These are phyloP conservation scores for Rhodosorus marinus DNA, from an alignment of 23 red algal genomes.

Conservation along the genomic window DNA sequence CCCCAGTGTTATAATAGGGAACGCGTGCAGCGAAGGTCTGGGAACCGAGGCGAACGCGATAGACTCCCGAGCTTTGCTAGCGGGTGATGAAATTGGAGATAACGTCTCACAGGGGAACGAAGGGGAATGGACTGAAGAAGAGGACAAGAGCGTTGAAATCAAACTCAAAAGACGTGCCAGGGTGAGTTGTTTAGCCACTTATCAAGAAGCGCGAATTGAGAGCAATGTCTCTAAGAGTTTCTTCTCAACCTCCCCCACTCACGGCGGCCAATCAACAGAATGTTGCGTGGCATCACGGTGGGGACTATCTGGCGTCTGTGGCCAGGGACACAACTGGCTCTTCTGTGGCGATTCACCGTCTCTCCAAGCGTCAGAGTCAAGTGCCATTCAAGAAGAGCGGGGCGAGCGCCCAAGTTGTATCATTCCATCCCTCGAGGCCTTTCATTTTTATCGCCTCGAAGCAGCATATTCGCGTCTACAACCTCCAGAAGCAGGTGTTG, in stretches of 20 bases:
- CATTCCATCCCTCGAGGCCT: slow-evolving; percentile 78
- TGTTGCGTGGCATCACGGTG: slow-evolving; percentile 56
- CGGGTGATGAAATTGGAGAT: no score
- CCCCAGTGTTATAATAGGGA: no score
- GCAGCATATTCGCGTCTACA: slow-evolving; percentile 73
- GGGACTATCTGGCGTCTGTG: slow-evolving; percentile 65
- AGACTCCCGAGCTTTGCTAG: no score
- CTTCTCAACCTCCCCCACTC: no score
- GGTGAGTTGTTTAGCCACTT: no score
- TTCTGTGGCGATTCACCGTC: slow-evolving; percentile 52
- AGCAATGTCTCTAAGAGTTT: no score
- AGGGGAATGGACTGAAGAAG: neutral
- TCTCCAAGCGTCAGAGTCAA: slow-evolving; percentile 46
- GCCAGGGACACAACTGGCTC: slow-evolving; percentile 32
- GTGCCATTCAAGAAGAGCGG: slow-evolving; percentile 36
- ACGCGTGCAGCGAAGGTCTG: neutral
- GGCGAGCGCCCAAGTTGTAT: slow-evolving; percentile 19
- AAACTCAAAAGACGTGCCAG: no score
- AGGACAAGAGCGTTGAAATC: no score
- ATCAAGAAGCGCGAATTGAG: no score
- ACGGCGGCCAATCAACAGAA: no score
- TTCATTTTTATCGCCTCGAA: slow-evolving; percentile 73
- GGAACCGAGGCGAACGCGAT: neutral
- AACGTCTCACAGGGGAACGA: no score
- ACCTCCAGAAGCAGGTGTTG: slow-evolving; percentile 28